Evolutionary conservation across 2,329 filamentous ascomycete genomes (phyloP).

Genomic region (Nothopassalora personata): DNA sequence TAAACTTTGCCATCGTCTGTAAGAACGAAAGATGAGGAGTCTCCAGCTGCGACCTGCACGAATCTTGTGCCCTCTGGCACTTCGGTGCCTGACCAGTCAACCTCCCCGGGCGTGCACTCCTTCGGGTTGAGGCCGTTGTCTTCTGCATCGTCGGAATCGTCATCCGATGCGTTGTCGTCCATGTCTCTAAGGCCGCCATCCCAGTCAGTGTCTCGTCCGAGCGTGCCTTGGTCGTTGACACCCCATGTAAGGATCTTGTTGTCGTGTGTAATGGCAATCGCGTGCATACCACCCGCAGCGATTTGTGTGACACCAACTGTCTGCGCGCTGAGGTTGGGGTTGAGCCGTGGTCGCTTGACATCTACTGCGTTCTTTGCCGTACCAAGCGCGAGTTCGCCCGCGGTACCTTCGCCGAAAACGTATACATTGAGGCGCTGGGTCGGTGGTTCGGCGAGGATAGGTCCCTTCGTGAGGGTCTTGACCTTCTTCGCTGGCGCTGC

Average conservation of each 20-base stretch:
- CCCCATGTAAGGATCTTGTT: constrained; percentile 83
- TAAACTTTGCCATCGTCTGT: constrained; percentile 72
- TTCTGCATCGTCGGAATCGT: constrained; percentile 50
- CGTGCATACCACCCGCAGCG: constrained; percentile 78
- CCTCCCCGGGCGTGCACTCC: constrained; percentile 59
- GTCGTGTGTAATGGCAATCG: constrained; percentile 67
- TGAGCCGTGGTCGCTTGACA: constrained; percentile 68
- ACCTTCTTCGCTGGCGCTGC: constrained; percentile 29
- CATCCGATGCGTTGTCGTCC: constrained; percentile 51
- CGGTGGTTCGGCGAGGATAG: constrained; percentile 59
- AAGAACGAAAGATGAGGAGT: constrained; percentile 70
- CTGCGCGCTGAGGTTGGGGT: constrained; percentile 53
- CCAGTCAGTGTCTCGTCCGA: constrained; percentile 68
- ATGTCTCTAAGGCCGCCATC: constrained; percentile 57
- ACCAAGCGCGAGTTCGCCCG: constrained; percentile 78
- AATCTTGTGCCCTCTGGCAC: constrained; percentile 57
- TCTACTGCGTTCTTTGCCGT: constrained; percentile 61
- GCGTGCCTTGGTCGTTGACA: constrained; percentile 77
- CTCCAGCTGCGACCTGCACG: constrained; percentile 63
- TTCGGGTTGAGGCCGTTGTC: constrained; percentile 64
- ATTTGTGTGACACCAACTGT: constrained; percentile 66
- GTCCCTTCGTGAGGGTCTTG: constrained; percentile 26
- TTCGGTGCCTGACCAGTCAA: constrained; percentile 29
- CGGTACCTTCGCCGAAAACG: constrained; percentile 73
- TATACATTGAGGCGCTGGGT: constrained; percentile 64